phyloP scores from a whole-genome alignment of 345 rosid species.

The Trapa bicornis region DNA sequence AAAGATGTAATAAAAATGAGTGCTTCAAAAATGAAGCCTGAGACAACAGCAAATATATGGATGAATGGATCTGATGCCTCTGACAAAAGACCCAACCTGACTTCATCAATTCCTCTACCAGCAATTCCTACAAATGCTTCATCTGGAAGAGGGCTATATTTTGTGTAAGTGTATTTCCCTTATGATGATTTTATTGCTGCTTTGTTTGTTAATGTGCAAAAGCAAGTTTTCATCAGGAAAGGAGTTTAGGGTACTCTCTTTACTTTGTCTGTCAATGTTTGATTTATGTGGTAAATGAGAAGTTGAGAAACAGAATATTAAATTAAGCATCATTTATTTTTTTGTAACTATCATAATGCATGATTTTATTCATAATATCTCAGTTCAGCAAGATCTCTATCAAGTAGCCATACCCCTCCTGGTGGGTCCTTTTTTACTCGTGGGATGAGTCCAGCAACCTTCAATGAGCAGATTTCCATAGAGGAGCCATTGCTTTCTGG shows the following conservation, averaged over 20 bases:
- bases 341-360: not conserved
- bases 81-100: slow-evolving; percentile 17
- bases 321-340: not conserved
- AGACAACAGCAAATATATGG: slow-evolving; percentile 19
- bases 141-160: slow-evolving; percentile 48
- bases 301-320: not conserved
- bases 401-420: slow-evolving; percentile 65
- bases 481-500: slow-evolving; percentile 63
- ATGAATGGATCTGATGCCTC: slow-evolving; percentile 17
- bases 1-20: slow-evolving; percentile 13
- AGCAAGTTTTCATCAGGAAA: not conserved
- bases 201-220: not conserved
- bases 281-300: not conserved
- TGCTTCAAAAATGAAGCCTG: slow-evolving; percentile 12
- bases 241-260: not conserved
- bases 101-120: slow-evolving; percentile 56
- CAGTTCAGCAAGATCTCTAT: slow-evolving; percentile 79
- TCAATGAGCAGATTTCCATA: slow-evolving; percentile 16
- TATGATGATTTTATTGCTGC: not conserved
- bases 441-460: slow-evolving; percentile 34
- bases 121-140: slow-evolving; percentile 26
- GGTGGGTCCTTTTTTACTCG: slow-evolving; percentile 45
- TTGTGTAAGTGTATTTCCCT: slow-evolving; percentile 29
- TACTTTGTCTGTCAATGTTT: not conserved
- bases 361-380: not conserved